These are phyloP conservation scores for Chamaecrista fasciculata DNA, from an alignment of 306 rosid genomes.

Conservation along the genomic window DNA sequence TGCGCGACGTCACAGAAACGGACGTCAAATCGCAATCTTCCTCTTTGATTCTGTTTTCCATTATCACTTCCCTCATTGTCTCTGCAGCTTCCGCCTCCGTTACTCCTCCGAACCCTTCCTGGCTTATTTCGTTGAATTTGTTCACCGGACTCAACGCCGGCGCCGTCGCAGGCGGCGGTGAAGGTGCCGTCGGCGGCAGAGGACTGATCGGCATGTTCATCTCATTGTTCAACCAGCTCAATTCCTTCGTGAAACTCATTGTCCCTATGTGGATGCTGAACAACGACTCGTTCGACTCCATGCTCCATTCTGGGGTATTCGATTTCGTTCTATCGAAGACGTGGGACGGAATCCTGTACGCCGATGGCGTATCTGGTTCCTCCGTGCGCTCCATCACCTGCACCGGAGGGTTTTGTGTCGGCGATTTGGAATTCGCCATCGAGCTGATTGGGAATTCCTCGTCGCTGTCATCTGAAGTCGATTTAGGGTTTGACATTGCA, in stretches of 20 bases:
- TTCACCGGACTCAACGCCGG: constrained; percentile 19
- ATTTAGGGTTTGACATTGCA: neutral
- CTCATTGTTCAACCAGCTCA: constrained; percentile 15
- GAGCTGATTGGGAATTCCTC: constrained; percentile 39
- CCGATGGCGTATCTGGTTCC: constrained; percentile 29
- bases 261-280: constrained; percentile 92
- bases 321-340: constrained; percentile 68
- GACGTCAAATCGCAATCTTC: constrained; percentile 10
- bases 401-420: constrained; percentile 52
- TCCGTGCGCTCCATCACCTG: constrained; percentile 71
- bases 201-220: neutral
- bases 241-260: constrained; percentile 73
- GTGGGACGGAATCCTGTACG: constrained; percentile 61
- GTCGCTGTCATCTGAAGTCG: constrained; percentile 12
- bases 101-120: constrained; percentile 12
- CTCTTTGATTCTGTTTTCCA: constrained; percentile 49
- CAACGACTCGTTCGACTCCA: constrained; percentile 72
- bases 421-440: constrained; percentile 19
- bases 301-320: constrained; percentile 74
- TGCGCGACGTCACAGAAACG: neutral
- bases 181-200: neutral
- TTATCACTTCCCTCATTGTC: constrained; percentile 74
- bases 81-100: constrained; percentile 67
- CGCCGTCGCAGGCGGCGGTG: neutral
- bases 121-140: constrained; percentile 38